A percentile compares a stretch with the other conserved stretches of the same genome.
Conservation (phyloP, 495 filamentous ascomycete species). For the Neurospora sp. region DNA sequence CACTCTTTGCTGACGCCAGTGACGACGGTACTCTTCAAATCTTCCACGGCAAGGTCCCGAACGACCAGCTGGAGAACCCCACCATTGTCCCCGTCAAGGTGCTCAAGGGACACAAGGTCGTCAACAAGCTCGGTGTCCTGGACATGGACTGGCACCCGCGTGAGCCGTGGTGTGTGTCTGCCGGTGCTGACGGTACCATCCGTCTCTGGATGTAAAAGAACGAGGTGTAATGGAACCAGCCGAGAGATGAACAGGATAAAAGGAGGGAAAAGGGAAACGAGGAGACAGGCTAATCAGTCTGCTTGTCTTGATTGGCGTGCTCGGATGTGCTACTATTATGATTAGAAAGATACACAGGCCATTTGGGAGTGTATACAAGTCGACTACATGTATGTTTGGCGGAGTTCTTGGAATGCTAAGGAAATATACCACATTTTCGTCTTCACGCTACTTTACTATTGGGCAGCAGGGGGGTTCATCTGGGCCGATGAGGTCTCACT, state of each 20-base stretch:
- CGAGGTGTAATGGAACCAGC: not conserved
- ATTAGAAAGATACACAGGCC: not conserved
- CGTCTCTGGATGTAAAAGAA: conserved; percentile 35
- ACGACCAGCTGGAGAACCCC: conserved; percentile 89
- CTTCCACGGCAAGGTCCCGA: conserved; percentile 91
- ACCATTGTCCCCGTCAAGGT: conserved; percentile 94
- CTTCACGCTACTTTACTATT: not conserved
- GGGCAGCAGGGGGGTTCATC: not conserved
- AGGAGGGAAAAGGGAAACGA: not conserved
- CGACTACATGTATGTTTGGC: not conserved
- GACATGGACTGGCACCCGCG: conserved; percentile 91
- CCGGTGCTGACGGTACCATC: conserved; percentile 80
- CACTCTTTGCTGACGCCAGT: conserved; percentile 84
- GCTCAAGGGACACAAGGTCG: conserved; percentile 78
- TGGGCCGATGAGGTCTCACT: not conserved
- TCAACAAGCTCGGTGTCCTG: conserved; percentile 73
- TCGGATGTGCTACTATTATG: not conserved
- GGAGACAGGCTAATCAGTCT: not conserved
- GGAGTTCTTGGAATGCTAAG: not conserved
- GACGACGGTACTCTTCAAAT: conserved; percentile 93
- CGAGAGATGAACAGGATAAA: not conserved
- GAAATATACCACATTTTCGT: not conserved
- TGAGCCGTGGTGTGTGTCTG: conserved; percentile 88
- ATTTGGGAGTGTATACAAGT: not conserved
- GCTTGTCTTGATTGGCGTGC: not conserved